Conservation (phyloP, 1,284 basidiomycete genomes). For the Amylostereum chailletii region DNA sequence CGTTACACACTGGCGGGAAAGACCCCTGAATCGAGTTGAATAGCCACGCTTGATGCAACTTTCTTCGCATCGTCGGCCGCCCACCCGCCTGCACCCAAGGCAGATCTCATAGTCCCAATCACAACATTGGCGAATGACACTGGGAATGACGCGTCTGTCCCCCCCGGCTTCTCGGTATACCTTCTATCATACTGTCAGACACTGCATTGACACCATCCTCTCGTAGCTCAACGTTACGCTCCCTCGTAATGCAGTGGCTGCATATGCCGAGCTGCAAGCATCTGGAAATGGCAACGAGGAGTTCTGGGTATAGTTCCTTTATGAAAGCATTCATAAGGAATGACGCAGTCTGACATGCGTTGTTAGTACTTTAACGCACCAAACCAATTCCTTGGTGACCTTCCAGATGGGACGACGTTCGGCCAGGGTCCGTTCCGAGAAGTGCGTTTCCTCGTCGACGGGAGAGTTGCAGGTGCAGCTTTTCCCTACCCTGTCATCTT, state of each 20-base stretch:
- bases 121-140: conserved; percentile 53
- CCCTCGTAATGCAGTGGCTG: conserved; percentile 56
- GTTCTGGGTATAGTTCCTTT: conserved; percentile 51
- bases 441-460: conserved; percentile 67
- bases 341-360: conserved; percentile 4
- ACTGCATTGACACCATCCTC: background rate
- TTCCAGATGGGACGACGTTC: conserved; percentile 44
- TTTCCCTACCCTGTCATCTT: conserved; percentile 76
- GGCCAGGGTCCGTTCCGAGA: conserved; percentile 71
- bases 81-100: conserved; percentile 50
- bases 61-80: conserved; percentile 51
- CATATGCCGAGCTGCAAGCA: conserved; percentile 64
- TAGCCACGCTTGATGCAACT: conserved; percentile 61
- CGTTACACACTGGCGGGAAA: background rate
- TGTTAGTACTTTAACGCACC: conserved; percentile 64
- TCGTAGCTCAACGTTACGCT: conserved; percentile 55
- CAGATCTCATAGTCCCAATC: conserved; percentile 61
- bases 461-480: conserved; percentile 60
- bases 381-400: conserved; percentile 44
- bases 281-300: conserved; percentile 72
- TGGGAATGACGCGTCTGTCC: conserved; percentile 60
- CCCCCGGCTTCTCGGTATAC: conserved; percentile 59
- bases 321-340: background rate
- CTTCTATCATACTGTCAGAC: background rate
- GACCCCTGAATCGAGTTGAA: background rate